phyloP scores from a whole-genome alignment of 768 basidiomycete species.

The Holtermanniella nyarrowii region DNA sequence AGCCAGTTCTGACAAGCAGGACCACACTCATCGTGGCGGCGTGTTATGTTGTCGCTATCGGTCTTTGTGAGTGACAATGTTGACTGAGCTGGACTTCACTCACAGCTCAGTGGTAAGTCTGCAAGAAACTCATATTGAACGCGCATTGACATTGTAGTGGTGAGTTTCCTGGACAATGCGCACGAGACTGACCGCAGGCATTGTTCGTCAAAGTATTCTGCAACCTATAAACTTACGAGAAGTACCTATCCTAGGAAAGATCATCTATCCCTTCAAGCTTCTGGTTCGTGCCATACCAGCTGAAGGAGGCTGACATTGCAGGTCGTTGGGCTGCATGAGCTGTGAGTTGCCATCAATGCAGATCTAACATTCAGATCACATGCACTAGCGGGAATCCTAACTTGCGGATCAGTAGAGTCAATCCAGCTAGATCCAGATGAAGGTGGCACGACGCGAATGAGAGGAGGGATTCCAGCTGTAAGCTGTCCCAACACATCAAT shows the following conservation, averaged over 20 bases:
- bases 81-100: not conserved
- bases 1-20: slow-evolving; percentile 7
- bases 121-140: not conserved
- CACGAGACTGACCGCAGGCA: not conserved
- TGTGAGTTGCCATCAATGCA: slow-evolving; percentile 13
- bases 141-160: not conserved
- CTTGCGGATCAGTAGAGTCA: slow-evolving; percentile 23
- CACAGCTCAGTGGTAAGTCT: slow-evolving; percentile 13
- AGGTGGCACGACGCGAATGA: slow-evolving; percentile 40
- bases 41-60: slow-evolving; percentile 35
- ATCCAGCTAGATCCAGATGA: slow-evolving; percentile 39
- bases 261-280: slow-evolving; percentile 42
- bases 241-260: slow-evolving; percentile 31
- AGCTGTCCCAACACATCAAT: not conserved
- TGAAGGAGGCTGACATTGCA: slow-evolving; percentile 5
- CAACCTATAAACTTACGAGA: not conserved
- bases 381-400: slow-evolving; percentile 36
- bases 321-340: slow-evolving; percentile 37
- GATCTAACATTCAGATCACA: slow-evolving; percentile 23
- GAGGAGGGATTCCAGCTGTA: slow-evolving; percentile 40
- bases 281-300: slow-evolving; percentile 14
- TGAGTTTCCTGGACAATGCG: slow-evolving; percentile 5
- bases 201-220: not conserved
- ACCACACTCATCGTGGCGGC: slow-evolving; percentile 37
- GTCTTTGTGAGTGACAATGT: slow-evolving; percentile 23